Percentiles rank a stretch among this genome's conserved stretches.
Evolutionary conservation across 1,284 basidiomycete species (phyloP).

Genomic region (Malassezia restricta): DNA sequence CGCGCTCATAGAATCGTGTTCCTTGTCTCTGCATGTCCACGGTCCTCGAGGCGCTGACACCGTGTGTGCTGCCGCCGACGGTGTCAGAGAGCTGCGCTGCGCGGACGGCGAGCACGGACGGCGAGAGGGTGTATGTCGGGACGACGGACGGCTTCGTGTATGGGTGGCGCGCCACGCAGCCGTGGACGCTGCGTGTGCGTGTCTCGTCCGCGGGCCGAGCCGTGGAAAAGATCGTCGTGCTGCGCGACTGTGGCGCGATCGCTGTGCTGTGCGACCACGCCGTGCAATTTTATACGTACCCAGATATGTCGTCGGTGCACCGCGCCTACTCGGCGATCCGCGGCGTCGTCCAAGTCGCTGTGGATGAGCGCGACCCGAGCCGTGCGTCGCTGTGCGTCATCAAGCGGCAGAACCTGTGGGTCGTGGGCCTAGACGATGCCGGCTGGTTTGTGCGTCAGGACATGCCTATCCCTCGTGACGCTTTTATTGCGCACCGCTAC

Average conservation of each 20-base stretch:
- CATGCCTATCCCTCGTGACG: slow-evolving; percentile 31
- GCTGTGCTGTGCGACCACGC: slow-evolving; percentile 19
- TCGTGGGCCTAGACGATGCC: slow-evolving; percentile 27
- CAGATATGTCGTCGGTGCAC: slow-evolving; percentile 10
- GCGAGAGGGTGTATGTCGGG: slow-evolving; percentile 1
- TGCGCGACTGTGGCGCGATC: slow-evolving; percentile 1
- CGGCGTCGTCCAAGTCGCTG: slow-evolving; percentile 17
- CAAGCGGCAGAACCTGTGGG: slow-evolving; percentile 29
- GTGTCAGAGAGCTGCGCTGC: not conserved
- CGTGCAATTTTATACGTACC: slow-evolving; percentile 17
- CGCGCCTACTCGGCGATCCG: slow-evolving; percentile 9
- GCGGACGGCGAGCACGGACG: not conserved
- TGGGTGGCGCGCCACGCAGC: not conserved
- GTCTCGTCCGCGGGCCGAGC: slow-evolving; percentile 14
- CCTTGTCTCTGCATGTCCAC: not conserved
- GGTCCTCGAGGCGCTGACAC: not conserved
- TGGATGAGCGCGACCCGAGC: slow-evolving; percentile 17
- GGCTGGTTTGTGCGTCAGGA: slow-evolving; percentile 20
- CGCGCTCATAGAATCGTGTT: not conserved
- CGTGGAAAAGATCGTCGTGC: slow-evolving; percentile 16
- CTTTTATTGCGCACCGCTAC: slow-evolving; percentile 33
- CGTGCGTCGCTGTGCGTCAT: slow-evolving; percentile 33
- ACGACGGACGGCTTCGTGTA: slow-evolving; percentile 6
- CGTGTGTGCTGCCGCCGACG: not conserved
- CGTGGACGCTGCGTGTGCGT: not conserved